phyloP scores from a whole-genome alignment of 1,284 basidiomycete species.

The Tilletia horrida region DNA sequence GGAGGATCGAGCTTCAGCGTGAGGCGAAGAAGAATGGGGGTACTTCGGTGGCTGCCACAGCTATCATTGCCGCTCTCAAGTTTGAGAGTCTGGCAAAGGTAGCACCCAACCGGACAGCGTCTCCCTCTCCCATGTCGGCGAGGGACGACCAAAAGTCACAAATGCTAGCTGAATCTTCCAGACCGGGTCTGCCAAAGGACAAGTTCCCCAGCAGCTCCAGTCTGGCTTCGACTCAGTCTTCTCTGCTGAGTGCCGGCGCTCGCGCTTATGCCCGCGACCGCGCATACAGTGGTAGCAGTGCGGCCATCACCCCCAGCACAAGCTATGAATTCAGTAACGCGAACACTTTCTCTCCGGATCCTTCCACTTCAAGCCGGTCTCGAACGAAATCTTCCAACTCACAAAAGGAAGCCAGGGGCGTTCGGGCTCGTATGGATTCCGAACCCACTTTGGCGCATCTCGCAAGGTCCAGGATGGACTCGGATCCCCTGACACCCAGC shows the following conservation, averaged over 20 bases:
- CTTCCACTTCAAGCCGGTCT: background rate
- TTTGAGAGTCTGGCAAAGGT: slow-evolving; percentile 4
- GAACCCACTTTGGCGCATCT: background rate
- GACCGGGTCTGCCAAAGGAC: background rate
- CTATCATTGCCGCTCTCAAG: slow-evolving; percentile 12
- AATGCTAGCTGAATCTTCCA: background rate
- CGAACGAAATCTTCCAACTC: background rate
- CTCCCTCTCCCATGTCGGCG: background rate
- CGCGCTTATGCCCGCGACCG: background rate
- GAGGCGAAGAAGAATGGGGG: slow-evolving; percentile 10
- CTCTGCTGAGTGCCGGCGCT: background rate
- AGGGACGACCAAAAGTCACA: background rate
- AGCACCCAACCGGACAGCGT: background rate
- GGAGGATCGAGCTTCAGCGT: slow-evolving; percentile 1
- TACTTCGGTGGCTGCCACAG: slow-evolving; percentile 1
- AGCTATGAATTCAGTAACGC: slow-evolving; percentile 3
- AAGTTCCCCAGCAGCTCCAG: slow-evolving; percentile 8
- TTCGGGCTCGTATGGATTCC: background rate
- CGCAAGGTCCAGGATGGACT: background rate
- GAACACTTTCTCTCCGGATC: background rate
- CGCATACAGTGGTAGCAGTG: slow-evolving; percentile 3
- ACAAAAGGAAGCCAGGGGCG: background rate
- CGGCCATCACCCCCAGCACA: background rate
- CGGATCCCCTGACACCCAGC: background rate
- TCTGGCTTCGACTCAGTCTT: slow-evolving; percentile 5